Evolutionary conservation across 805 yeast species (phyloP).

Genomic region (Nakazawaea populi): DNA sequence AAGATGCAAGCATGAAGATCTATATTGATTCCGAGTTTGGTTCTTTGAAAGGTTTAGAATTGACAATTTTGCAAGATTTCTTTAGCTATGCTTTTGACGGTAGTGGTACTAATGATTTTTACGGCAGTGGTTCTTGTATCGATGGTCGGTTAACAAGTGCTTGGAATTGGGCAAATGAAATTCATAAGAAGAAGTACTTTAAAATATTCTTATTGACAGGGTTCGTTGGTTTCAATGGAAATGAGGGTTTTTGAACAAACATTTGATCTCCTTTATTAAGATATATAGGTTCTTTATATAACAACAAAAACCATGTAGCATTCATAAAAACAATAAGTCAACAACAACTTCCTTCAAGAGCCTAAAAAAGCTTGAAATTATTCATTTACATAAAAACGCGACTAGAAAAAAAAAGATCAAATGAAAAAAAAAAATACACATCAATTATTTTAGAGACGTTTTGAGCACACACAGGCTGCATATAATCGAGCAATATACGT

Average conservation of each 20-base stretch:
- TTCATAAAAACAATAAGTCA: too few species aligned
- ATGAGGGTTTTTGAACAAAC: constrained; percentile 45
- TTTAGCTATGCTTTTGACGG: constrained; percentile 66
- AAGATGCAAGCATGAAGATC: constrained; percentile 39
- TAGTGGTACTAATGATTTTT: constrained; percentile 79
- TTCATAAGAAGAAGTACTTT: constrained; percentile 58
- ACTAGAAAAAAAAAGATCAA: background rate
- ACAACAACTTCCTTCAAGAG: too few species aligned
- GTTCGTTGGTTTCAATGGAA: constrained; percentile 71
- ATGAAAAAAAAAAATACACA: background rate
- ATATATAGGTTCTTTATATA: background rate
- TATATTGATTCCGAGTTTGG: constrained; percentile 59
- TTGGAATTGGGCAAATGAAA: constrained; percentile 77
- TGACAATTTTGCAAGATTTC: constrained; percentile 42
- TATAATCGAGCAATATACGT: too few species aligned
- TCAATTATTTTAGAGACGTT: background rate
- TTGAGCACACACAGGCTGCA: too few species aligned
- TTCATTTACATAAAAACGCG: background rate
- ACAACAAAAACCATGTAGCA: too few species aligned
- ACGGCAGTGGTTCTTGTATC: constrained; percentile 79
- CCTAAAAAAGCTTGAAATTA: too few species aligned
- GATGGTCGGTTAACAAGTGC: constrained; percentile 79
- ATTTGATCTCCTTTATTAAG: background rate
- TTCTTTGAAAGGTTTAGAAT: constrained; percentile 45
- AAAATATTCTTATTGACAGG: constrained; percentile 61